Evolutionary conservation across 768 basidiomycete species (phyloP).

Genomic region (Boletellus sp.): DNA sequence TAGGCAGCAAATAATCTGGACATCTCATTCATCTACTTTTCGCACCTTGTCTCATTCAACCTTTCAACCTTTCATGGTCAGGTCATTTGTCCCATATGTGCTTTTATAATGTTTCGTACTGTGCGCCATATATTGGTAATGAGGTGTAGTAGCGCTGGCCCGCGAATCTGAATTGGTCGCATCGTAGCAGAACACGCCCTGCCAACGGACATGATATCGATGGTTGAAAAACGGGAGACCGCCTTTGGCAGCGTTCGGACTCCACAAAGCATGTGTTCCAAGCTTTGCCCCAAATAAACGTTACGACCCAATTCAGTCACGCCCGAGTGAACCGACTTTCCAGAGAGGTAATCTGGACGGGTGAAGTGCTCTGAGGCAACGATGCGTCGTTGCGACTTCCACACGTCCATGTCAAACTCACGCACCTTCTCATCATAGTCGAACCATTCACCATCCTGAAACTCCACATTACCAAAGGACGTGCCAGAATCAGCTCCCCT

Average conservation of each 20-base stretch:
- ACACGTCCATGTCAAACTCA: not conserved
- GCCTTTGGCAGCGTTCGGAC: not conserved
- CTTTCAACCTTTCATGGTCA: slow-evolving; percentile 12
- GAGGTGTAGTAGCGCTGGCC: slow-evolving; percentile 30
- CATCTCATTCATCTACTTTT: slow-evolving; percentile 26
- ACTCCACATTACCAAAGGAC: slow-evolving; percentile 61
- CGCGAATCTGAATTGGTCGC: slow-evolving; percentile 22
- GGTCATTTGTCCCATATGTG: slow-evolving; percentile 30
- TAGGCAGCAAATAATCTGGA: slow-evolving; percentile 11
- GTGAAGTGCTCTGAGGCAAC: slow-evolving; percentile 46
- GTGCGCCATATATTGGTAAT: slow-evolving; percentile 26
- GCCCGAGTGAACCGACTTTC: slow-evolving; percentile 67
- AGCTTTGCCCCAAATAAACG: not conserved
- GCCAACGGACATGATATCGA: not conserved
- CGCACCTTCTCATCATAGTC: slow-evolving; percentile 90
- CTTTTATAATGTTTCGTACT: slow-evolving; percentile 33
- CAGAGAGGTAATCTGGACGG: slow-evolving; percentile 69
- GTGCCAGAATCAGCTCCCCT: slow-evolving; percentile 55
- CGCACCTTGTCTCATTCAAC: slow-evolving; percentile 22
- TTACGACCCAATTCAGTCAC: slow-evolving; percentile 21
- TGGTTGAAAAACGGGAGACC: too few species aligned
- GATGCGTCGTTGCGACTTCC: not conserved
- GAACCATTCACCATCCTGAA: slow-evolving; percentile 55
- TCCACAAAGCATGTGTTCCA: not conserved
- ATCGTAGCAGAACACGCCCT: not conserved